These are phyloP conservation scores for Aspergillus pseudoglaucus DNA, from an alignment of 2,329 filamentous ascomycete genomes.

Conservation along the genomic window DNA sequence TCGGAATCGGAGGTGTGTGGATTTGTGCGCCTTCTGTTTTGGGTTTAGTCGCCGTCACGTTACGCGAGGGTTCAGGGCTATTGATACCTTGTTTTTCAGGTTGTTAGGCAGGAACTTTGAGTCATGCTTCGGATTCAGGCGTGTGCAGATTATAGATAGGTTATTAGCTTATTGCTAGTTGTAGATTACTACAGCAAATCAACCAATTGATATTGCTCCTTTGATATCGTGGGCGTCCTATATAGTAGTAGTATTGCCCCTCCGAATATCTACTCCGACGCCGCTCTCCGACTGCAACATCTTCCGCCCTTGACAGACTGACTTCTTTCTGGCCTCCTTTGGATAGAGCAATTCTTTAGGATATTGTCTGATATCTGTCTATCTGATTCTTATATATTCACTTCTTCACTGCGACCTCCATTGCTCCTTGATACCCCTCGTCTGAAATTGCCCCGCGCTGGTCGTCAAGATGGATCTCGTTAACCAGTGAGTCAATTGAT, in stretches of 20 bases:
- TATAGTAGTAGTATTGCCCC: neutral
- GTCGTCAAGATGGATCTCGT: constrained; percentile 51
- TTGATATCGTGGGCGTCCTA: too few species aligned
- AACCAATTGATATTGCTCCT: too few species aligned
- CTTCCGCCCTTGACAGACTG: neutral
- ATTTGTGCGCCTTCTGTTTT: constrained; percentile 28
- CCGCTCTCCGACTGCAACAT: neutral
- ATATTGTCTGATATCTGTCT: neutral
- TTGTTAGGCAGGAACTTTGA: neutral
- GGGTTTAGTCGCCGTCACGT: constrained; percentile 14
- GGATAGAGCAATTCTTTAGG: neutral
- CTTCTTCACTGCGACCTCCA: neutral
- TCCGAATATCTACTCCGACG: neutral
- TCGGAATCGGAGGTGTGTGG: constrained; percentile 7
- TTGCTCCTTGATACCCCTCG: neutral
- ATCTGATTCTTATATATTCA: too few species aligned
- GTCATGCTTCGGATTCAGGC: neutral
- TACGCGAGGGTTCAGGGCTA: constrained; percentile 31
- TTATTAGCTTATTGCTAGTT: neutral
- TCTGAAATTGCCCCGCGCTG: constrained; percentile 16
- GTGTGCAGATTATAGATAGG: neutral
- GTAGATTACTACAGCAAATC: too few species aligned
- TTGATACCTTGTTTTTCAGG: constrained; percentile 21
- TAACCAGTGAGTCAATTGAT: constrained; percentile 47
- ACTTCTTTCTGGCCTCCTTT: neutral